Percentiles rank a stretch among this genome's conserved stretches.
Evolutionary conservation across 306 rosid genomes (phyloP).

Genomic region (Citrullus mucosospermus): DNA sequence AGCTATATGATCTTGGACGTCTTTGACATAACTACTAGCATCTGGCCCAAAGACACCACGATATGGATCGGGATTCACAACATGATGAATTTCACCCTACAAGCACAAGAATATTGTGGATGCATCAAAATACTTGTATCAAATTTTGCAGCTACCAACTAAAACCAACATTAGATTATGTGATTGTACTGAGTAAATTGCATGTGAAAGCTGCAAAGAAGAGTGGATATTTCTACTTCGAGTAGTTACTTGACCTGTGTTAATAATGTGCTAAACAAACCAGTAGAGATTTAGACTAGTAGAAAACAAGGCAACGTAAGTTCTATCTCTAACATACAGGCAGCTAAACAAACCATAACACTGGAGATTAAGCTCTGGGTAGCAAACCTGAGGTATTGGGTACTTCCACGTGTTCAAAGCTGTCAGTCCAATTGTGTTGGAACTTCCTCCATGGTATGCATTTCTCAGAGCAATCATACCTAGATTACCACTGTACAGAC

Average conservation of each 20-base stretch:
- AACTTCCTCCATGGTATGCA: constrained; percentile 91
- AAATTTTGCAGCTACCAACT: neutral
- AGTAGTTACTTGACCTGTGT: neutral
- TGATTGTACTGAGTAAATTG: neutral
- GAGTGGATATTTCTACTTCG: neutral
- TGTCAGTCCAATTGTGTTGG: constrained; percentile 61
- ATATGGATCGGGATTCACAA: constrained; percentile 80
- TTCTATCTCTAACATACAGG: neutral
- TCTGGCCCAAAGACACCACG: constrained; percentile 66
- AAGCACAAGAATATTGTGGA: neutral
- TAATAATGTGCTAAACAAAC: neutral
- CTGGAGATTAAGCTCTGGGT: neutral
- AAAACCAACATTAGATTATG: neutral
- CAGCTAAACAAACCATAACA: neutral
- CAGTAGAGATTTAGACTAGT: neutral
- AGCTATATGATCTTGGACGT: constrained; percentile 74
- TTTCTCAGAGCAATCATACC: constrained; percentile 86
- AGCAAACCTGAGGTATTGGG: constrained; percentile 73
- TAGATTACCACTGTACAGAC: constrained; percentile 63
- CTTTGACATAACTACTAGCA: constrained; percentile 52
- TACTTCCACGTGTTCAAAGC: constrained; percentile 86
- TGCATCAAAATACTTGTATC: neutral
- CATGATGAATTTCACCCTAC: constrained; percentile 84
- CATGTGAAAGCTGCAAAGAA: neutral
- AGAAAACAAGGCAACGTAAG: neutral